Conservation (phyloP, 306 rosid species). For the Citrullus mucosospermus region DNA sequence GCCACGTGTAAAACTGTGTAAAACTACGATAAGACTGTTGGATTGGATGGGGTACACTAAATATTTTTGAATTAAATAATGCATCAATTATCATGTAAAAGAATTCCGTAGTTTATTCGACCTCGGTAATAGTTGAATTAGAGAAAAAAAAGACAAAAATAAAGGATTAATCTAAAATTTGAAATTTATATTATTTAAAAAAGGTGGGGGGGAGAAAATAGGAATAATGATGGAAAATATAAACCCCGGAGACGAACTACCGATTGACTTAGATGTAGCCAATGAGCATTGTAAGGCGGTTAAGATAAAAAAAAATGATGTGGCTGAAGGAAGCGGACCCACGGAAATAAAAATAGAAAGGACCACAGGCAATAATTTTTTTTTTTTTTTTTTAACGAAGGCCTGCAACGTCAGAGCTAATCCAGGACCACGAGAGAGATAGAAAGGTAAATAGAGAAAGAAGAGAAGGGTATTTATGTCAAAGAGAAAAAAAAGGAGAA, state of each 20-base stretch:
- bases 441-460: conserved; percentile 9
- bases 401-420: conserved; percentile 8
- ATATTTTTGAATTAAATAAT: too few species aligned
- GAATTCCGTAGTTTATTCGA: too few species aligned
- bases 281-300: conserved; percentile 5
- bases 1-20: too few species aligned
- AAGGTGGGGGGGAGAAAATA: too few species aligned
- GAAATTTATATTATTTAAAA: too few species aligned
- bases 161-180: too few species aligned
- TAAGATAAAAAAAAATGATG: neutral
- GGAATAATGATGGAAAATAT: too few species aligned
- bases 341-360: conserved; percentile 1
- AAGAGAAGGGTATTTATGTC: conserved; percentile 28
- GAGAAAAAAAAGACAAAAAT: too few species aligned
- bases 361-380: neutral
- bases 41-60: too few species aligned
- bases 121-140: too few species aligned
- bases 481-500: conserved; percentile 10
- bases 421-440: neutral
- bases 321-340: neutral
- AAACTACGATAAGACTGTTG: too few species aligned
- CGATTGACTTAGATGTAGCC: conserved; percentile 4
- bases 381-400: neutral
- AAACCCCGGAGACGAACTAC: neutral
- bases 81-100: too few species aligned